These are phyloP conservation scores for Pseudisothecium myosuroides DNA, from an alignment of 225 moss, liverwort and hornwort species.

Conservation along the genomic window DNA sequence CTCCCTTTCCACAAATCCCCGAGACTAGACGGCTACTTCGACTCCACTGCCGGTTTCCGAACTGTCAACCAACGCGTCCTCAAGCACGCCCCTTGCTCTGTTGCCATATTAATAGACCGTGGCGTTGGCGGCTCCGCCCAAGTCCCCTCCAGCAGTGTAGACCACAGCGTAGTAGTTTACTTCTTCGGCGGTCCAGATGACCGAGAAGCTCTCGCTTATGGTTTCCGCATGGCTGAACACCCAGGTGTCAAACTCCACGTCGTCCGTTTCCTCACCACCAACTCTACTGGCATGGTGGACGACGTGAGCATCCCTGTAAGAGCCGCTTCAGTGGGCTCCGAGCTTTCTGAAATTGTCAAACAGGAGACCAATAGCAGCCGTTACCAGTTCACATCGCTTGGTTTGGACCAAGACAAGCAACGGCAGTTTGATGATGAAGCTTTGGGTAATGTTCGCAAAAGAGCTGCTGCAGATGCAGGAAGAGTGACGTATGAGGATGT, in stretches of 20 bases:
- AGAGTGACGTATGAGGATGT: conserved; percentile 28
- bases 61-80: conserved; percentile 60
- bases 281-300: neutral
- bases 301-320: conserved; percentile 8
- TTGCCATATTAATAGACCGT: conserved; percentile 66
- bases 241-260: conserved; percentile 58
- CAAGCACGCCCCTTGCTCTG: conserved; percentile 69
- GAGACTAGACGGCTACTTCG: conserved; percentile 38
- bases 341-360: conserved; percentile 5
- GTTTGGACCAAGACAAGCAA: conserved; percentile 17
- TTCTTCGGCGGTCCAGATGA: conserved; percentile 91
- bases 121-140: conserved; percentile 57
- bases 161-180: conserved; percentile 50
- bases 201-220: conserved; percentile 78
- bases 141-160: conserved; percentile 55
- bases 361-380: conserved; percentile 2
- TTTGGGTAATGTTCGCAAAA: neutral
- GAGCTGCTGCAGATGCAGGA: neutral
- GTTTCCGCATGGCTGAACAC: conserved; percentile 64
- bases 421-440: conserved; percentile 22
- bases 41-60: conserved; percentile 40
- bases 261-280: conserved; percentile 20
- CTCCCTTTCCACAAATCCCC: conserved; percentile 74
- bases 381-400: conserved; percentile 24
- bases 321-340: neutral